phyloP scores from a whole-genome alignment of 2,329 filamentous ascomycete genomes.

The Grosmannia penicillata region DNA sequence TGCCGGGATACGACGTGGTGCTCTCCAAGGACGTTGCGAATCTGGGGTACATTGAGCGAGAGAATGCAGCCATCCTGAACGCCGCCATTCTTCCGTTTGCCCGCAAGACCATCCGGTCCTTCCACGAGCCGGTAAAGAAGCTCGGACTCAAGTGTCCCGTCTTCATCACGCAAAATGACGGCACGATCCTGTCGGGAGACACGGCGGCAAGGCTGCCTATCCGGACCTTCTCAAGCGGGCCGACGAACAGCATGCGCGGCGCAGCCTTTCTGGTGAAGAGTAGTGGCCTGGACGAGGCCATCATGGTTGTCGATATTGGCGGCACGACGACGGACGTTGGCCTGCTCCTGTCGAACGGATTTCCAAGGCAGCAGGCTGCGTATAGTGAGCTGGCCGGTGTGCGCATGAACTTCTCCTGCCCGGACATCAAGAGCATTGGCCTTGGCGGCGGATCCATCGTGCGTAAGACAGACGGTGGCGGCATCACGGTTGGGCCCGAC shows the following conservation, averaged over 20 bases:
- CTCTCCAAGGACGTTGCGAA: constrained; percentile 37
- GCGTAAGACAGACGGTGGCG: constrained; percentile 25
- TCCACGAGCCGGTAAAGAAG: constrained; percentile 33
- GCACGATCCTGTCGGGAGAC: constrained; percentile 39
- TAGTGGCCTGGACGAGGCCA: constrained; percentile 16
- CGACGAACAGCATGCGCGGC: constrained; percentile 49
- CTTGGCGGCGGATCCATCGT: constrained; percentile 44
- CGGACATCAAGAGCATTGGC: constrained; percentile 44
- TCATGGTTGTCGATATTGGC: constrained; percentile 52
- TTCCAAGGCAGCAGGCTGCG: constrained; percentile 47
- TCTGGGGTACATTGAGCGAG: constrained; percentile 42
- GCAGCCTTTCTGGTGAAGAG: constrained; percentile 40
- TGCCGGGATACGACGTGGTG: constrained; percentile 29
- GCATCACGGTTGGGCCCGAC: constrained; percentile 16
- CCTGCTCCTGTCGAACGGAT: constrained; percentile 42
- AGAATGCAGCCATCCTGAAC: constrained; percentile 51
- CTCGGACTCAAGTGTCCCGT: constrained; percentile 37
- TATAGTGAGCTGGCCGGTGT: constrained; percentile 49
- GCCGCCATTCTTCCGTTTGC: constrained; percentile 46
- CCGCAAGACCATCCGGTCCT: constrained; percentile 38
- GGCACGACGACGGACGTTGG: constrained; percentile 54
- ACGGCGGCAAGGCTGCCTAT: constrained; percentile 42
- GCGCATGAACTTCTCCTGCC: constrained; percentile 43
- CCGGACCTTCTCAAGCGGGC: constrained; percentile 45
- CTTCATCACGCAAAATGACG: constrained; percentile 50